Evolutionary conservation across 306 rosid genomes (phyloP).

Genomic region (Lotus japonicus): DNA sequence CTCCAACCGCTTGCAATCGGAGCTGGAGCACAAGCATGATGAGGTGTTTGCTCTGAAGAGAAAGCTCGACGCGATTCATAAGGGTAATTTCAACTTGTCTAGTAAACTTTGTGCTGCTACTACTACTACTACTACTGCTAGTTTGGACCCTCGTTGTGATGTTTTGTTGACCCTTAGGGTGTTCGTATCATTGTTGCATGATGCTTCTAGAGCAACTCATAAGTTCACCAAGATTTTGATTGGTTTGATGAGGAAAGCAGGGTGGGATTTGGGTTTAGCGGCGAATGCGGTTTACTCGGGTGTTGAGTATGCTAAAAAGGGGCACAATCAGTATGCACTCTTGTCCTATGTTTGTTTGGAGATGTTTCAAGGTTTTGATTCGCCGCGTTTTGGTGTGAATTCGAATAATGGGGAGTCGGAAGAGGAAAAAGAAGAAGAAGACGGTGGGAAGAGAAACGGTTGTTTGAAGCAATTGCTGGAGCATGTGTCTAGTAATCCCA

Average conservation of each 20-base stretch:
- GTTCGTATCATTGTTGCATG: conserved; percentile 69
- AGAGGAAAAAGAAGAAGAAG: background rate
- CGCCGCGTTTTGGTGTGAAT: conserved; percentile 34
- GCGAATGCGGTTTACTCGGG: conserved; percentile 60
- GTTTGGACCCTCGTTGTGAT: conserved; percentile 50
- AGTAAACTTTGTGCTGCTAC: conserved; percentile 41
- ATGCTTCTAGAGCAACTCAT: conserved; percentile 64
- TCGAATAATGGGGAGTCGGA: background rate
- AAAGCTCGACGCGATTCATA: conserved; percentile 59
- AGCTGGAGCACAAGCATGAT: conserved; percentile 77
- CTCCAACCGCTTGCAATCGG: conserved; percentile 68
- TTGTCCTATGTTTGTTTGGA: conserved; percentile 82
- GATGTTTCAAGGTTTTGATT: conserved; percentile 77
- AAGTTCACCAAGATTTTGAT: conserved; percentile 71
- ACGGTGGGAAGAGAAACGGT: background rate
- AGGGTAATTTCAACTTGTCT: conserved; percentile 47
- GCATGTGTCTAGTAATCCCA: conserved; percentile 85
- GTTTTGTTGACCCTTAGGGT: conserved; percentile 68
- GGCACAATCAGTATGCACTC: conserved; percentile 70
- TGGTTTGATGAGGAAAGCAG: conserved; percentile 80
- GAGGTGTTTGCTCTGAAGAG: conserved; percentile 50
- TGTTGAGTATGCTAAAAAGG: conserved; percentile 59
- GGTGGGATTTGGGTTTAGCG: conserved; percentile 88
- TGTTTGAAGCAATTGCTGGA: conserved; percentile 72
- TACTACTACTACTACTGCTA: background rate